phyloP scores from a whole-genome alignment of 2,329 filamentous ascomycete genomes.

The Diaporthe humulicola region DNA sequence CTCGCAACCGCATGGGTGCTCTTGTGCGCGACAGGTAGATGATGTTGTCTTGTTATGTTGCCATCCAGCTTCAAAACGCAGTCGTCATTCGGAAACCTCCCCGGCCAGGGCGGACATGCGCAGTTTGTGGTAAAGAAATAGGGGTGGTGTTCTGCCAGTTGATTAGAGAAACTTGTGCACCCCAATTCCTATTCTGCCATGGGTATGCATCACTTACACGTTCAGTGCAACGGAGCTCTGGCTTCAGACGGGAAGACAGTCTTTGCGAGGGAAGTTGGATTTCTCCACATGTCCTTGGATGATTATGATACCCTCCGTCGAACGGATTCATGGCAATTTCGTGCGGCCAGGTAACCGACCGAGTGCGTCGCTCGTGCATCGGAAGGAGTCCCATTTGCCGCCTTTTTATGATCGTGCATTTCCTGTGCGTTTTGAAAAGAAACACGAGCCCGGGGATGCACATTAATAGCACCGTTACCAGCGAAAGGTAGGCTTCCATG shows the following conservation, averaged over 20 bases:
- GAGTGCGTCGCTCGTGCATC: neutral
- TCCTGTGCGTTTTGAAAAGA: neutral
- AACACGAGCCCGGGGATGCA: neutral
- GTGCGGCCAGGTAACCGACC: too few relatives aligned
- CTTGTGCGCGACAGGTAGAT: too few relatives aligned
- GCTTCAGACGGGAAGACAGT: neutral
- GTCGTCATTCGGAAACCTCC: neutral
- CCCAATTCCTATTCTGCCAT: rapidly evolving
- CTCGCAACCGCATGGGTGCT: too few relatives aligned
- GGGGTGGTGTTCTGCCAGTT: neutral
- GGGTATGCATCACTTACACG: neutral
- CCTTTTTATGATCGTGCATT: too few relatives aligned
- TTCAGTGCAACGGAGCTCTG: neutral
- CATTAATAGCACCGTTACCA: neutral
- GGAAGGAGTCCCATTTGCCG: too few relatives aligned
- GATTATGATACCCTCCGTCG: too few relatives aligned
- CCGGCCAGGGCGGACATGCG: neutral
- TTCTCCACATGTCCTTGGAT: too few relatives aligned
- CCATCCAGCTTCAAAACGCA: too few relatives aligned
- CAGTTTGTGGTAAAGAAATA: neutral
- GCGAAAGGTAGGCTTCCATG: neutral
- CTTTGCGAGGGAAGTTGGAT: too few relatives aligned
- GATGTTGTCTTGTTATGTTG: too few relatives aligned
- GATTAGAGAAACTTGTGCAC: neutral
- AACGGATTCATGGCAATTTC: too few relatives aligned